A percentile compares a stretch with the other conserved stretches of the same genome.
phyloP scores from a whole-genome alignment of 805 yeast species.

The Metschnikowia sp. region DNA sequence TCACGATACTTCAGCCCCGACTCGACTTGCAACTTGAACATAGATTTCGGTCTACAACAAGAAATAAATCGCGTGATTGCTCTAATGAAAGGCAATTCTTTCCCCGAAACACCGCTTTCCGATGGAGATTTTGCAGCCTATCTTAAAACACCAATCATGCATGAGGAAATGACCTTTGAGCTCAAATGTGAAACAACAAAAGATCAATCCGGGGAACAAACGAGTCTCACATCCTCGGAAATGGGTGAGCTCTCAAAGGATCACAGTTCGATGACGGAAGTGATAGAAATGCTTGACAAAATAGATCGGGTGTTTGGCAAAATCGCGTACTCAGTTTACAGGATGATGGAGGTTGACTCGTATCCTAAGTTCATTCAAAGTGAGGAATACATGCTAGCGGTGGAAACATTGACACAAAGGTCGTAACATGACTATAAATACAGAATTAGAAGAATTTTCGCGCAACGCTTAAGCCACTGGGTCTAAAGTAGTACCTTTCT shows the following conservation, averaged over 20 bases:
- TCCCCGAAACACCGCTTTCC: constrained; percentile 2
- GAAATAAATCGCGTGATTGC: constrained; percentile 37
- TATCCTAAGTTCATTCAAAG: constrained; percentile 59
- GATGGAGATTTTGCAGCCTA: constrained; percentile 11
- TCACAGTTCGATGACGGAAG: constrained; percentile 3
- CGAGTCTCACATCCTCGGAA: constrained; percentile 4
- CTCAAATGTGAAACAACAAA: neutral
- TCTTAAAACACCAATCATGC: constrained; percentile 13
- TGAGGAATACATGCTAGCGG: constrained; percentile 20
- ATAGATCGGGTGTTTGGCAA: constrained; percentile 39
- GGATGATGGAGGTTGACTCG: constrained; percentile 70
- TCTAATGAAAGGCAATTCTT: constrained; percentile 2
- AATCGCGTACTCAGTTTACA: constrained; percentile 48
- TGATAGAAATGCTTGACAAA: constrained; percentile 5
- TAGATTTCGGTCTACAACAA: constrained; percentile 52
- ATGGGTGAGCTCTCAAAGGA: constrained; percentile 1
- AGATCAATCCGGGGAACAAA: neutral
- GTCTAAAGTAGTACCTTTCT: constrained; percentile 86
- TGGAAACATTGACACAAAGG: constrained; percentile 11
- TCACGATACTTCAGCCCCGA: constrained; percentile 62
- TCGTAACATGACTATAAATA: constrained; percentile 14
- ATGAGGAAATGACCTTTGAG: constrained; percentile 6
- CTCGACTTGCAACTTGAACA: constrained; percentile 68
- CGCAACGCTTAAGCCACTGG: constrained; percentile 49
- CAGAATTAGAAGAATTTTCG: constrained; percentile 7